Base-by-base conservation (phyloP, 345 rosid genomes). In the Psidium guajava region DNA sequence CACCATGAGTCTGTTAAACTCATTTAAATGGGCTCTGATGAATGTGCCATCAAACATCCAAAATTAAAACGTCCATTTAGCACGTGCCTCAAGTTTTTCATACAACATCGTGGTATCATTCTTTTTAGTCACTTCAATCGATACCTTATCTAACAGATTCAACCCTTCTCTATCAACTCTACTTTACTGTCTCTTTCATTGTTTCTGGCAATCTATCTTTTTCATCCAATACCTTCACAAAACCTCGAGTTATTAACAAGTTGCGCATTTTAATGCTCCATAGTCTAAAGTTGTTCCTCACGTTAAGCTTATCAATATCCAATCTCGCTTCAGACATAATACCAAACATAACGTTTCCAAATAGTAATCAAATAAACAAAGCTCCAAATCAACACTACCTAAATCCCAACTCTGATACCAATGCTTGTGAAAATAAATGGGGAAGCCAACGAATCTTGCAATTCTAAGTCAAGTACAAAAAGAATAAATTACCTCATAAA, bases 21-120 rank as follows among this genome's bases (percentile, higher is more conserved):
- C 42, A 28, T 64, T 21, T 61, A 64, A 27, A 64, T 3, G 11
- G 22, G 18, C 42, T 64, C 0, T 8, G 1, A 64, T 32, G 3
- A 22, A 28, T 3, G 75, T 32, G 75, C 24, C 22, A 15, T 64
- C 6, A 0, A 15, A 12, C 75, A 64, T 64, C 18, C 12, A 0
- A 64, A 32, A 28, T 32, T 1, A 8, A 64, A 64, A 59, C 0
- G 32, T 28, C 21, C 10, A 15, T 64, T 28, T 32, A 9, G 44
- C 8, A 16, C 4, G 32, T 16, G 22, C 6, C 32, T 64, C 22
- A 28, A 28, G 42, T 16, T 64, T 64, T 64, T 22, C 27, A 11
- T 1, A 28, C 0, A 64, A 64, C 8, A 1, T 9, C 3, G 11
- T 0, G 6, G 21, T 0, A 1, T 32, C 1, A 11, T 32, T 32